Base-by-base conservation (phyloP, 495 filamentous ascomycete genomes). In the Daldinia childiae region DNA sequence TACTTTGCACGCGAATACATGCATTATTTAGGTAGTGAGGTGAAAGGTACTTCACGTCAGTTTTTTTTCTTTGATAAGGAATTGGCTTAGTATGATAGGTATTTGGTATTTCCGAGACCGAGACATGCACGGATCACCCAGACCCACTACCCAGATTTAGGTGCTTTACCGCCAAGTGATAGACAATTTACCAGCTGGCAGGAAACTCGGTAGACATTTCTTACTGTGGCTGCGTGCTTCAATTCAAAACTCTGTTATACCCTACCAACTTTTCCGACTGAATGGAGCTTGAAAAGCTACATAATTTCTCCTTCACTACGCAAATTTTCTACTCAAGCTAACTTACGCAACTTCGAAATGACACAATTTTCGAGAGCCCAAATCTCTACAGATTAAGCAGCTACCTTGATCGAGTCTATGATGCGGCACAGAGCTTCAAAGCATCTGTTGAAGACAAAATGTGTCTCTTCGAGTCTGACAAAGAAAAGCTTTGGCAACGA, bases 31-130 rank as follows among this genome's bases (percentile, higher is more conserved):
- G 32, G 32, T 34, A 52, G n/a, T 38, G 21, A 38, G 17, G 12
- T 27, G 19, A 5, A 12, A 59, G 38, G 55, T 68, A 64, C 60
- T 14, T 60, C 38, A 14, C 17, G 5, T 21, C 43, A 36, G 19
- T n/a, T 62, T 73, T 73, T 62, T 59, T 58, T 48, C 36, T 51
- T 39, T 24, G 56, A 65, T 69, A 61, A 64, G 19, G 21, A 12
- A 51, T 70, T 11, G 36, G 24, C 24, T 58, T 1, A 30, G 14
- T 11, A 30, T 26, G 70, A 73, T 73, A 73, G 70, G 70, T 24
- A 2, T 30, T 68, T 68, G 9, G 70, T 73, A 65, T 62, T 69
- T 69, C 70, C 70, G 65, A 4, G 27, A 36, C 59, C 64, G 64
- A 43, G 15, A 58, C 15, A 17, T 27, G 48, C 38, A 50, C n/a